Conservation (phyloP, 1,139 yeast species). For the Entelexis sorbosivorans region DNA sequence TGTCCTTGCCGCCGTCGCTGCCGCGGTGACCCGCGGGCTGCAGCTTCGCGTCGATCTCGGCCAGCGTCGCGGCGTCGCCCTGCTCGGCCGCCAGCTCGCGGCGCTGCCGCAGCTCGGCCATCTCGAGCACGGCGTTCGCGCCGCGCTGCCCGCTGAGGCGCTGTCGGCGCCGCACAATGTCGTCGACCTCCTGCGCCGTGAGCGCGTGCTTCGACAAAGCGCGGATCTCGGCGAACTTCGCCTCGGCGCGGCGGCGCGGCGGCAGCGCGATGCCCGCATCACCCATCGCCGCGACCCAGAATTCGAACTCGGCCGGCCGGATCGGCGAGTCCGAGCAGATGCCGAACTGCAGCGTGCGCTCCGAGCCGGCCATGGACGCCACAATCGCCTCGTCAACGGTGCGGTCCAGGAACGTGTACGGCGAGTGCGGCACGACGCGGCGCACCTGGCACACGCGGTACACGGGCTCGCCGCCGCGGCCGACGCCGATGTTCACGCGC, state of each 20-base stretch:
- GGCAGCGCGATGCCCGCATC: conserved; percentile 54
- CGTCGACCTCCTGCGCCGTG: conserved; percentile 67
- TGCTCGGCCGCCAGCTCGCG: conserved; percentile 66
- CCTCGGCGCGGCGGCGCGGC: conserved; percentile 52
- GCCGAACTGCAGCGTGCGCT: conserved; percentile 60
- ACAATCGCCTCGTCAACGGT: conserved; percentile 33
- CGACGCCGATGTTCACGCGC: conserved; percentile 66
- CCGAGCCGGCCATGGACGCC: conserved; percentile 61
- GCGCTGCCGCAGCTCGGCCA: conserved; percentile 62
- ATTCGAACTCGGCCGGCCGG: conserved; percentile 57
- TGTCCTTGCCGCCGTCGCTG: conserved; percentile 1
- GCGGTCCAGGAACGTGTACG: conserved; percentile 39
- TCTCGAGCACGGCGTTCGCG: conserved; percentile 68
- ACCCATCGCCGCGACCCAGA: conserved; percentile 51
- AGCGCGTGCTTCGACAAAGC: conserved; percentile 54
- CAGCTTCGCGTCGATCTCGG: conserved; percentile 45
- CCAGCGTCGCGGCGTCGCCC: conserved; percentile 43
- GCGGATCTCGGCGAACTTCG: conserved; percentile 51
- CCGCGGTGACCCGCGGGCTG: conserved; percentile 21
- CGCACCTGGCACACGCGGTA: conserved; percentile 79
- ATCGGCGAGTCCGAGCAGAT: conserved; percentile 70
- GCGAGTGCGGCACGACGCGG: conserved; percentile 51
- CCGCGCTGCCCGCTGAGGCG: conserved; percentile 45
- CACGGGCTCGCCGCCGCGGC: conserved; percentile 51
- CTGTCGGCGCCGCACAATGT: conserved; percentile 64